Percentiles rank a stretch among this genome's conserved stretches.
These are phyloP conservation scores for Litsea cubeba DNA, from an alignment of 164 flowering plant species.

Conservation along the genomic window DNA sequence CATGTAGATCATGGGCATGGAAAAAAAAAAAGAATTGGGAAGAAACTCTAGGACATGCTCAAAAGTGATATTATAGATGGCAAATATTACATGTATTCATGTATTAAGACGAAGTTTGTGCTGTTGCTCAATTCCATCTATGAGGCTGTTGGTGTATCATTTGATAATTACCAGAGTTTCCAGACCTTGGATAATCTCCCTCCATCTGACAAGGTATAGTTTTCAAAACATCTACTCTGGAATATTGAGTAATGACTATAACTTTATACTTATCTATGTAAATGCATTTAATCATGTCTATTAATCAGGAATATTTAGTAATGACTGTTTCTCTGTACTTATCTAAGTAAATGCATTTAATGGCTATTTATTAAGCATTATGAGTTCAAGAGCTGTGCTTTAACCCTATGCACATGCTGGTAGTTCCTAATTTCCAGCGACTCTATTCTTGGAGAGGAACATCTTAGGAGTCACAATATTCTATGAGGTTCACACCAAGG, in stretches of 20 bases:
- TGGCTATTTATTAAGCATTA: not conserved
- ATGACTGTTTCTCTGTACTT: too few species aligned
- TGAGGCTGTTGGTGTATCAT: constrained; percentile 39
- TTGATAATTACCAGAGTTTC: constrained; percentile 36
- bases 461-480: too few species aligned
- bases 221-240: not conserved
- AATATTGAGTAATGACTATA: not conserved
- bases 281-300: too few species aligned
- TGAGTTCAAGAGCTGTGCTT: not conserved
- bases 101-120: constrained; percentile 23
- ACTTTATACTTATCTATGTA: not conserved
- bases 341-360: not conserved
- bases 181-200: constrained; percentile 24
- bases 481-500: too few species aligned
- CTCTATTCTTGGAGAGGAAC: not conserved
- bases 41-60: constrained; percentile 53
- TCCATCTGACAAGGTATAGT: constrained; percentile 38
- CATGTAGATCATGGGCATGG: constrained; percentile 57
- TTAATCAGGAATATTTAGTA: not conserved
- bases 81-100: constrained; percentile 32
- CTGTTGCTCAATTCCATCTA: constrained; percentile 52
- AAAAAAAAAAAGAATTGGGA: constrained; percentile 74
- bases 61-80: constrained; percentile 42
- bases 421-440: not conserved
- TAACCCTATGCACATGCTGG: not conserved